These are phyloP conservation scores for Beauveria scarabaeidicola DNA, from an alignment of 2,329 filamentous ascomycete species.

Conservation along the genomic window DNA sequence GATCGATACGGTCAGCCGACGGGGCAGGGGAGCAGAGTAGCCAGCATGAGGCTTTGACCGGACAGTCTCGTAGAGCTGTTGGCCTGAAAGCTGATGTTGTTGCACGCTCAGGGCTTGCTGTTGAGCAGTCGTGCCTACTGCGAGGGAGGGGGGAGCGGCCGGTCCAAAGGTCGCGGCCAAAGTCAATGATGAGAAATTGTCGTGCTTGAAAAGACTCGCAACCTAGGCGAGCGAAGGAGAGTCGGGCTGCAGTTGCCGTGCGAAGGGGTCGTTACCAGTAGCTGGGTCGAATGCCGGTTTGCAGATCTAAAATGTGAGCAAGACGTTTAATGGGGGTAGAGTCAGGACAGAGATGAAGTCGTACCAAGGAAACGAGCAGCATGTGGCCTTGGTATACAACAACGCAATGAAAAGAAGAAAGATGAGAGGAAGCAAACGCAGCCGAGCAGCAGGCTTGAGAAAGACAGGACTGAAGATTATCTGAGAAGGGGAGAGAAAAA, in stretches of 20 bases:
- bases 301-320: background rate
- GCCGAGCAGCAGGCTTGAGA: background rate
- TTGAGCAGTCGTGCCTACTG: background rate
- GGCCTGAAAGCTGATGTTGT: background rate
- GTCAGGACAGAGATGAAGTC: background rate
- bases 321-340: background rate
- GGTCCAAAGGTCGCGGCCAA: background rate
- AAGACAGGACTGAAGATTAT: background rate
- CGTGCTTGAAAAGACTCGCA: background rate
- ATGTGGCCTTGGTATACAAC: background rate
- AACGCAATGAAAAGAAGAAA: background rate
- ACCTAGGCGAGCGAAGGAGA: background rate
- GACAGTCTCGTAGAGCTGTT: background rate
- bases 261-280: background rate
- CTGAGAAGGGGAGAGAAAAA: slow-evolving; percentile 11
- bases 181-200: background rate
- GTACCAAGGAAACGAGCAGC: background rate
- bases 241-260: background rate
- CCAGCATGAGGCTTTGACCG: background rate
- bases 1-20: background rate
- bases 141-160: background rate
- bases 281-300: background rate
- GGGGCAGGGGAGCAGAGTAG: background rate
- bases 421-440: background rate
- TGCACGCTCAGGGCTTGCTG: background rate